Evolutionary conservation across 163 green algal genomes (phyloP), one percentile per base, ranked within the genome.

Genomic region (Scenedesmus sp.): DNA sequence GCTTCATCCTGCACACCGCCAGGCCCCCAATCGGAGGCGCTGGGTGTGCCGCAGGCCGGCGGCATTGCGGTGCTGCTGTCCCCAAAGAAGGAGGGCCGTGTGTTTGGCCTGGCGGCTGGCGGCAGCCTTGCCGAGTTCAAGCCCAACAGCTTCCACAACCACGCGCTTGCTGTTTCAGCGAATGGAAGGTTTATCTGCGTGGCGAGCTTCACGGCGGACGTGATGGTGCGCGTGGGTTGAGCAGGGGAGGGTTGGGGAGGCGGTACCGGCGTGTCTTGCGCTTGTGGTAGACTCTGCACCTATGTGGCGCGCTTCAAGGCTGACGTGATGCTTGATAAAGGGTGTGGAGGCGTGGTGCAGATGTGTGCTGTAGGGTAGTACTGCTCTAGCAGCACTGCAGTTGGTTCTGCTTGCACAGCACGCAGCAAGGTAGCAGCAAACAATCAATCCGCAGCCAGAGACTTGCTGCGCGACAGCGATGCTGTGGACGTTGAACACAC

Each of bases 151-250:
- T 90, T 98, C 18, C 82, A 94, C 56, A 99, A 98, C 90, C 96
- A 99, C 88, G 96, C 95, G 60, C 93, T 97, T 54, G 92, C 95
- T 0, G 90, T 99, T 57, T 98, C 95, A 1, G 66, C 59, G 2
- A 93, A 98, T 67, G 97, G 96, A 0, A 94, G 96, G n/a, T 99
- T 98, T 89, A 87, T 98, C 26, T 95, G 96, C 0, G 96, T 97
- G 1, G 96, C 96, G 23, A 97, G 95, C 34, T 99, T 99, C 92
- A 98, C 97, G 5, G 91, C 94, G 0, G 96, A 98, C 82, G 96
- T 97, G 52, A 96, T 95, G 95, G 94, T 96, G 84, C 3, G 90
- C 16, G 0, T 79, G 73, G 8, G 16, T 8, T 82, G 73, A 46
- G 34, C 34, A 46, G 34, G 34, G 34, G 34, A 46, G 34, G 34